Conservation (phyloP, 805 yeast species). For the Metschnikowia picachoensis region DNA sequence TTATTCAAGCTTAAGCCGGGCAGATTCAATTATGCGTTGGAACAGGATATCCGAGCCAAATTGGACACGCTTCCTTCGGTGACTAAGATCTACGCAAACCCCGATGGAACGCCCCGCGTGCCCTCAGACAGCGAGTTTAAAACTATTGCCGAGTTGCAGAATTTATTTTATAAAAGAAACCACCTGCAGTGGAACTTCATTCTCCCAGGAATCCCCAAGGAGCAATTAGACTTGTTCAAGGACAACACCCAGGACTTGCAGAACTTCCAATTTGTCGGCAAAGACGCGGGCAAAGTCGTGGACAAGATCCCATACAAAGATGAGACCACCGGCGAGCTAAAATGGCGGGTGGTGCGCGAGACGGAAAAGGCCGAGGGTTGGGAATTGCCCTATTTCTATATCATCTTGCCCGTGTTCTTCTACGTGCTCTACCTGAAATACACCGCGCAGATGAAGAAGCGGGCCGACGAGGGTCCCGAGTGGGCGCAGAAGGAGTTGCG, state of each 20-base stretch:
- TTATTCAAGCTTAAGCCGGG: constrained; percentile 36
- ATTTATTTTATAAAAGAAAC: constrained; percentile 53
- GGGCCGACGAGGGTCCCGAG: constrained; percentile 47
- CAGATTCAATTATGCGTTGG: constrained; percentile 45
- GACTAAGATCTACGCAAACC: constrained; percentile 63
- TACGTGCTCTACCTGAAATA: constrained; percentile 50
- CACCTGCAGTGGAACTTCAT: constrained; percentile 48
- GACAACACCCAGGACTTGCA: constrained; percentile 61
- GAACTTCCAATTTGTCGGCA: constrained; percentile 49
- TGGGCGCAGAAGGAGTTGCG: constrained; percentile 86
- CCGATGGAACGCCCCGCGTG: constrained; percentile 69
- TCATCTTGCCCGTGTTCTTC: constrained; percentile 67
- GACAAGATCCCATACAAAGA: constrained; percentile 85
- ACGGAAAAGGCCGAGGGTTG: constrained; percentile 76
- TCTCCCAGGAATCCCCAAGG: constrained; percentile 46
- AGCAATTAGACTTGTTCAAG: constrained; percentile 51
- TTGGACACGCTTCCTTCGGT: constrained; percentile 63
- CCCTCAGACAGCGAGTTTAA: constrained; percentile 71
- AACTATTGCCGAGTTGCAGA: constrained; percentile 66
- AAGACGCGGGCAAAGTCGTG: constrained; percentile 55
- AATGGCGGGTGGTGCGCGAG: constrained; percentile 75
- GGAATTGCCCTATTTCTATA: constrained; percentile 71
- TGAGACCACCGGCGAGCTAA: constrained; percentile 70
- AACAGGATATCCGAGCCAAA: constrained; percentile 57
- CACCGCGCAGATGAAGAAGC: constrained; percentile 39